These are phyloP conservation scores for Trichaptum fuscoviolaceum DNA, from an alignment of 768 basidiomycete genomes.

Conservation along the genomic window DNA sequence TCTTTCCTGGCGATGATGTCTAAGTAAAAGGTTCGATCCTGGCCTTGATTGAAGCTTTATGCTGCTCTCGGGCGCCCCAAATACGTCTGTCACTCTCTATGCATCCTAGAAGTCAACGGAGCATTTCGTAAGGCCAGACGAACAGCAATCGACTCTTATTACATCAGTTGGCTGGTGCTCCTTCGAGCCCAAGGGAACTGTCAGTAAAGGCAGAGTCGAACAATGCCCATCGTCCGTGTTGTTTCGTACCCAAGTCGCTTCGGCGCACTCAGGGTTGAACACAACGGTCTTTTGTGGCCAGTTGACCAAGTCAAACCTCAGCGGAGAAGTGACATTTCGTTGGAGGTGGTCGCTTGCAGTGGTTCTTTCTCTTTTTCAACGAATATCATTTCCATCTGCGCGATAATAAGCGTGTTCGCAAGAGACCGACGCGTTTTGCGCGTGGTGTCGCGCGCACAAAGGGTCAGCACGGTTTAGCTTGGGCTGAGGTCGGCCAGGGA, in stretches of 20 bases:
- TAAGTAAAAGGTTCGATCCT: conserved; percentile 5
- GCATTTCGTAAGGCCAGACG: conserved; percentile 7
- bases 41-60: neutral
- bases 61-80: neutral
- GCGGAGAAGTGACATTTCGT: neutral
- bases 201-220: conserved; percentile 4
- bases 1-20: neutral
- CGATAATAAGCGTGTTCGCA: neutral
- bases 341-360: conserved; percentile 2
- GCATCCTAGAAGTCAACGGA: conserved; percentile 3
- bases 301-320: conserved; percentile 2
- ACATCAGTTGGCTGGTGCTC: neutral
- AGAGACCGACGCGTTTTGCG: conserved; percentile 1
- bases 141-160: conserved; percentile 1
- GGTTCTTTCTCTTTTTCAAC: conserved; percentile 1
- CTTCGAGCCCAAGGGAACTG: neutral
- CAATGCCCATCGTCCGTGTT: neutral
- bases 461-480: neutral
- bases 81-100: conserved; percentile 4
- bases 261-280: neutral
- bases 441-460: conserved; percentile 3
- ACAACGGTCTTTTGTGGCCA: neutral
- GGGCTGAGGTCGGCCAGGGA: neutral
- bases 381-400: neutral
- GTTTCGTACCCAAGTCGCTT: neutral